A percentile compares a stretch with the other conserved stretches of the same genome.
phyloP scores from a whole-genome alignment of 164 flowering plant genomes.

The Hamamelis virginiana region DNA sequence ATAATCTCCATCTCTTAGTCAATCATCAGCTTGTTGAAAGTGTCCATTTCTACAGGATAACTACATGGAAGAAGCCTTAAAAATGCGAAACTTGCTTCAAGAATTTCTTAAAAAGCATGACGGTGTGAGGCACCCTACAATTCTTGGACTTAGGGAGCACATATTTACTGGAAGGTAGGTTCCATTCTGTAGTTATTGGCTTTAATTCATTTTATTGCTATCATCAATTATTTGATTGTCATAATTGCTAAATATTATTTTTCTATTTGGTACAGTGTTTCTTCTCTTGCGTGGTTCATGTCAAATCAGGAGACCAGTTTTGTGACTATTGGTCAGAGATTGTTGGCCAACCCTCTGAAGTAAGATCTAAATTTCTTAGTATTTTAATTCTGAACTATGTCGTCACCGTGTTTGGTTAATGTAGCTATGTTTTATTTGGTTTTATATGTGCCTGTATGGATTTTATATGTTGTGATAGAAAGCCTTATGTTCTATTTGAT shows the following conservation, averaged over 20 bases:
- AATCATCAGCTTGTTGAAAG: not conserved
- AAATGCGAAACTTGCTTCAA: conserved; percentile 90
- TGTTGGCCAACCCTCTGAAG: conserved; percentile 94
- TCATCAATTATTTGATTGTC: not conserved
- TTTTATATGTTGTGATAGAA: no score
- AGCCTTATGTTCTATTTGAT: no score
- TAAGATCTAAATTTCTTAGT: conserved; percentile 37
- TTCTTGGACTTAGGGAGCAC: conserved; percentile 94
- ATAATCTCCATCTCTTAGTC: not conserved
- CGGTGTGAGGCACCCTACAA: conserved; percentile 80
- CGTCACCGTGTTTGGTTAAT: not conserved
- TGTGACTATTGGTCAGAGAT: conserved; percentile 95
- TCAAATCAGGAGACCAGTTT: conserved; percentile 98
- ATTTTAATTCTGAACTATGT: not conserved
- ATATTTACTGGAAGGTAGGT: conserved; percentile 91
- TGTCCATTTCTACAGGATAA: conserved; percentile 59
- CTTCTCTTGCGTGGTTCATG: conserved; percentile 98
- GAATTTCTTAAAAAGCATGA: conserved; percentile 86
- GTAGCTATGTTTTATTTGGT: not conserved
- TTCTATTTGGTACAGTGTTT: conserved; percentile 62
- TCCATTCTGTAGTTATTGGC: not conserved
- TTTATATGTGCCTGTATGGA: no score
- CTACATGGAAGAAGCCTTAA: conserved; percentile 98
- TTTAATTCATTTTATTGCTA: not conserved
- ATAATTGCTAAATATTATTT: not conserved